Base-by-base conservation (phyloP, 352 stramenopile genomes). In the Phytophthora vignae region DNA sequence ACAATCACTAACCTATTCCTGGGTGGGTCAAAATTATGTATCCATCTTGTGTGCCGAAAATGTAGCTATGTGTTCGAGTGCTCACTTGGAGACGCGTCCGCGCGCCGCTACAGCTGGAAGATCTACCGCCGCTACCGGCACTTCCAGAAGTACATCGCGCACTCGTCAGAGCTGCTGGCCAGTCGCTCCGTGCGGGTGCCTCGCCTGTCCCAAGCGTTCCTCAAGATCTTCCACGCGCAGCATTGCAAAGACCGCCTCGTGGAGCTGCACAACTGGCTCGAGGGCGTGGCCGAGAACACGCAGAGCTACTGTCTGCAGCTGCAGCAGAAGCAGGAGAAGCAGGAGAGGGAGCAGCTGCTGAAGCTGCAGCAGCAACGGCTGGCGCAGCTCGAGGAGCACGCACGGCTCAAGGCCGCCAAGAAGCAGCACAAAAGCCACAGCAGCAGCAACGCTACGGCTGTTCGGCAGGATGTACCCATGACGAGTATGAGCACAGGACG, bases 41-140 rank as follows among this genome's bases (percentile, higher is more conserved):
- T 14, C 42, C 42, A 49, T 49, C 17, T 49, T 40, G 27, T 31
- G 2, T 31, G 3, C 27, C 22, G 22, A 31, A 31, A 31, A n/a
- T 62, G 59, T 60, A 96, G 88, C 19, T 94, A 96, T 64, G 88
- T 94, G 22, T 93, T 96, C 54, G 85, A 96, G 49, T 93, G 87
- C 40, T 74, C 69, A 0, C 64, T 94, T 11, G 77, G 82, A 17
- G 71, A 69, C 22, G 49, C 15, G 8, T 66, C 79, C 19, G 72
- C 67, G 12, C 22, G 49, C 19, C n/a, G 27, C n/a, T 69, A 64
- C 50, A 85, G 77, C 38, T 96, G 88, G 88, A 93, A 93, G 64
- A 90, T 96, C 62, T 94, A 94, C 52, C 84, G 87, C 8, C 87
- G 89, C n/a, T 96, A 96, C 67, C 76, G 89, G 33, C 87, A 96